These are phyloP conservation scores for Colletotrichum magnum DNA, from an alignment of 2,329 filamentous ascomycete species.

Conservation along the genomic window DNA sequence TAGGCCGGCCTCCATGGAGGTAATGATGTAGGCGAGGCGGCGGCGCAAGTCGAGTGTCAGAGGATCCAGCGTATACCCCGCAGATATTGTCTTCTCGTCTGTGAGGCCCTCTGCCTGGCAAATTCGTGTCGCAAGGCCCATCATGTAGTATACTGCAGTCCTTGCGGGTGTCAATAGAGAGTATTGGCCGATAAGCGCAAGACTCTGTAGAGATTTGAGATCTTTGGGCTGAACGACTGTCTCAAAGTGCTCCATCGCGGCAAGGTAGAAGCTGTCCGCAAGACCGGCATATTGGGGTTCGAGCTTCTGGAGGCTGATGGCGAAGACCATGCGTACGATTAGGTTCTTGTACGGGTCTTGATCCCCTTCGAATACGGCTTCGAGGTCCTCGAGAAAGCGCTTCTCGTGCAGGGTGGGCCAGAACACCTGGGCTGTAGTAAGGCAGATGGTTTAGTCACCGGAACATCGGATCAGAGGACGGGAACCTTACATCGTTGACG, in stretches of 20 bases:
- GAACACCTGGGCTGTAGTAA: conserved; percentile 81
- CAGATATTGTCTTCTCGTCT: conserved; percentile 88
- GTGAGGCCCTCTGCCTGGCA: conserved; percentile 90
- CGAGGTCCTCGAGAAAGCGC: conserved; percentile 80
- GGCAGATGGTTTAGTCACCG: conserved; percentile 38
- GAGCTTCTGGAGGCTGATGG: conserved; percentile 94
- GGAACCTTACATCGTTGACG: conserved; percentile 80
- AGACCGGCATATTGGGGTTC: conserved; percentile 91
- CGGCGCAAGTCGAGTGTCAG: conserved; percentile 91
- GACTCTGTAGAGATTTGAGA: conserved; percentile 89
- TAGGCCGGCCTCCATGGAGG: conserved; percentile 89
- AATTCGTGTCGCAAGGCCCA: conserved; percentile 88
- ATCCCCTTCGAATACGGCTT: conserved; percentile 84
- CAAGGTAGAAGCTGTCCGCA: conserved; percentile 94
- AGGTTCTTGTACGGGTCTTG: conserved; percentile 89
- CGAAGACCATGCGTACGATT: conserved; percentile 89
- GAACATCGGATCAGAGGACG: conserved; percentile 16
- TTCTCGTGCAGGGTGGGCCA: conserved; percentile 90
- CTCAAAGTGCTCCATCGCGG: conserved; percentile 88
- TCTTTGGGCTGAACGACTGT: conserved; percentile 90
- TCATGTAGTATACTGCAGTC: conserved; percentile 92
- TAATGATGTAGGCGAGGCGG: conserved; percentile 88
- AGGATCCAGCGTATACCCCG: conserved; percentile 74
- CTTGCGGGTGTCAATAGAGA: conserved; percentile 92
- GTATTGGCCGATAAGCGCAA: conserved; percentile 89